Evolutionary conservation across 2,329 filamentous ascomycete species (phyloP), one percentile per base, ranked within the genome.

Genomic region (Sclerotinia nivalis): DNA sequence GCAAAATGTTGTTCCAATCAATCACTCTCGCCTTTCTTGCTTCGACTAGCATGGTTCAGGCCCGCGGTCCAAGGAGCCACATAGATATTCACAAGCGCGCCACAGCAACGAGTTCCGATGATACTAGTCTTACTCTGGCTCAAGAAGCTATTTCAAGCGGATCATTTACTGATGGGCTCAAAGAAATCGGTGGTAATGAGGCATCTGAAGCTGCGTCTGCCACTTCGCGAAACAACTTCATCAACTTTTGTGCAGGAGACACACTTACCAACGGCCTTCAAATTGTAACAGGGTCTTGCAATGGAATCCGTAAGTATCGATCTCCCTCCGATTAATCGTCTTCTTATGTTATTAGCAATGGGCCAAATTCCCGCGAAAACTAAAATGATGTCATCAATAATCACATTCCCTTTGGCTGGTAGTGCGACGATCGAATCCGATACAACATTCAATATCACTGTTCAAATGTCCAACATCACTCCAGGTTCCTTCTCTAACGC

Each of bases 201-300:
- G 70, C 56, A 69, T 71, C 66, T 4, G 72, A 76, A 65, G 69
- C 74, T 28, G 12, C 28, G 54, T 77, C 76, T 9, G 34, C 45
- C 20, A 76, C 74, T 15, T 77, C 75, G 22, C 50, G 59, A 22
- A 76, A 76, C 67, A 77, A 77, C 72, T 77, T 77, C 61, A 76
- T 77, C 68, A 77, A 77, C 70, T 71, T 71, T 66, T 77, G 75
- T 52, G 61, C 71, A 25, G 76, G 75, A 13, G 73, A 77, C 76
- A 84, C 81, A 0, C 77, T 87, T 65, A 89, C 88, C 72, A 87
- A 90, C 75, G 88, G 88, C 75, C 78, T 84, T 56, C 88, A 89
- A 76, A 81, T 84, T 65, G 81, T 80, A 69, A 78, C 74, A 12
- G 88, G 88, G 25, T 90, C 88, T 47, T 90, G 88, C 81, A 90